Base-by-base conservation (phyloP, 345 rosid genomes). In the Combretum micranthum region DNA sequence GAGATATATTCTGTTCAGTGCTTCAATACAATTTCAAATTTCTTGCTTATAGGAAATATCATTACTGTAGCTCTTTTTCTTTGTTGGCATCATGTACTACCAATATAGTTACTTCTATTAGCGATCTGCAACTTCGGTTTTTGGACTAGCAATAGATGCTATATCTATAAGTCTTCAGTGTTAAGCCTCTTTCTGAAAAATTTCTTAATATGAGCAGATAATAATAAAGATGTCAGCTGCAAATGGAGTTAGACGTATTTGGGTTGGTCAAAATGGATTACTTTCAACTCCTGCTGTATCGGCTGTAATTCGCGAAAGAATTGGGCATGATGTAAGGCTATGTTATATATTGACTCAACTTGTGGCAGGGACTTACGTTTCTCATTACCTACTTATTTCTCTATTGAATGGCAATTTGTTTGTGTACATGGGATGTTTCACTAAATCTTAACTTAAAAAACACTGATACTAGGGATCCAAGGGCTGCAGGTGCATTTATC, bases 211-310 rank as follows among this genome's bases (percentile, higher is more conserved):
- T 42, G 23, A 54, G 20, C 82, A 94, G 97, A 84, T 87, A 58
- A 94, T 90, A 44, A 75, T 79, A 63, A 94, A 87, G 77, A 80
- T 94, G 91, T 69, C 97, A 22, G 99, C 97, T 69, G 99, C 87
- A 71, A 94, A 85, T 79, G 97, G 99, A 68, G 97, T 81, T 50
- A 71, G 95, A 43, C 90, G 91, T 59, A 64, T 94, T 61, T 94
- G 99, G 97, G 87, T 87, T 69, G 97, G 97, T 61, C 93, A 90
- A 72, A 81, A 90, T 63, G 88, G 90, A 61, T 79, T 94, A 72
- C 86, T 94, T 71, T 90, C 99, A 72, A 90, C 97, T 74, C 99
- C 99, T 71, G 97, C 97, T 57, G 99, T 94, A 53, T 94, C 99
- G 44, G 96, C 88, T 69, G 96, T 87, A 53, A 87, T 94, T 25